A percentile compares a stretch with the other conserved stretches of the same genome.
phyloP scores from a whole-genome alignment of 164 flowering plant species.

The Akebia trifoliata region DNA sequence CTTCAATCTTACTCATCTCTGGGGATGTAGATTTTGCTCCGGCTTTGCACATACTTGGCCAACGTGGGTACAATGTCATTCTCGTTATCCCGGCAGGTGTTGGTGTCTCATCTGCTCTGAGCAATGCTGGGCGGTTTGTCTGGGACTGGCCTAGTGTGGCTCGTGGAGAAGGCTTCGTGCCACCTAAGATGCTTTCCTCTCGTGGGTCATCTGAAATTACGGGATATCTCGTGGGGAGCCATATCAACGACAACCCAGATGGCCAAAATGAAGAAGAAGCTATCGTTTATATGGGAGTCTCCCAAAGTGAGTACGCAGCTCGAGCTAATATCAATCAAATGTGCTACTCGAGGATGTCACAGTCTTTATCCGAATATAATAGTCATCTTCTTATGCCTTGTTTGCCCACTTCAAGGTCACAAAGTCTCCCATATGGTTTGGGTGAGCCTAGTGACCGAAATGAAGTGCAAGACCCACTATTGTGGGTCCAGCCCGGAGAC shows the following conservation, averaged over 20 bases:
- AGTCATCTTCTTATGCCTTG: slow-evolving; percentile 32
- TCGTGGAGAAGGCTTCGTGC: slow-evolving; percentile 87
- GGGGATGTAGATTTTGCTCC: slow-evolving; percentile 98
- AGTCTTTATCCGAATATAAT: slow-evolving; percentile 47
- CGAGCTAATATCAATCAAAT: slow-evolving; percentile 22
- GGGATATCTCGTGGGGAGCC: slow-evolving; percentile 41
- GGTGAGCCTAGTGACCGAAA: slow-evolving; percentile 37
- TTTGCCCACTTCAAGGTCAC: slow-evolving; percentile 44
- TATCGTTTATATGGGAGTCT: slow-evolving; percentile 57
- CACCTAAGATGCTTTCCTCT: slow-evolving; percentile 39
- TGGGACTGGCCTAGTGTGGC: slow-evolving; percentile 98
- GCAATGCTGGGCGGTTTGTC: slow-evolving; percentile 84
- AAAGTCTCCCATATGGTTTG: slow-evolving; percentile 49
- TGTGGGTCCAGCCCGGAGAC: slow-evolving; percentile 90
- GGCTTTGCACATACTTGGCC: slow-evolving; percentile 93
- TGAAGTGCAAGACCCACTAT: slow-evolving; percentile 23
- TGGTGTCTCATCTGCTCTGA: slow-evolving; percentile 80
- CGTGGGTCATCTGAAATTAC: slow-evolving; percentile 37
- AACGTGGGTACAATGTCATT: slow-evolving; percentile 86
- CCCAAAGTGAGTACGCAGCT: slow-evolving; percentile 29
- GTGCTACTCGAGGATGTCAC: slow-evolving; percentile 36
- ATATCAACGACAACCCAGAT: slow-evolving; percentile 35
- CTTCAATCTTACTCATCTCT: slow-evolving; percentile 83
- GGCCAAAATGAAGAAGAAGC: slow-evolving; percentile 75
- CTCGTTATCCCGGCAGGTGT: slow-evolving; percentile 82